Evolutionary conservation across 192 early-diverging fungal species (phyloP).

Genomic region (Rhizoclosmatium sp.): DNA sequence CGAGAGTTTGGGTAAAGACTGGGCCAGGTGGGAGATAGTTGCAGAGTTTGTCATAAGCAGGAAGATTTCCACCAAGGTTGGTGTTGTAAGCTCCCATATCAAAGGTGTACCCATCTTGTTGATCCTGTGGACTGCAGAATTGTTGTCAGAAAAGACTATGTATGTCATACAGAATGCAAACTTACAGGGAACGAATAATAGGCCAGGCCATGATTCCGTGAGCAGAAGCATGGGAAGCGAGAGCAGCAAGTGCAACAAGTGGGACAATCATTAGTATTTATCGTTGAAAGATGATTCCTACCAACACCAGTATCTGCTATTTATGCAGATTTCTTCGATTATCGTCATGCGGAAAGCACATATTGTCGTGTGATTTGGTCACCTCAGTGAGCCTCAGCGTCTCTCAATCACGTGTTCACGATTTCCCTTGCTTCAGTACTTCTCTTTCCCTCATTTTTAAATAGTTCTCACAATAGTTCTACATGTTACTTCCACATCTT

Average conservation of each 20-base stretch:
- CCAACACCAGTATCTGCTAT: not conserved
- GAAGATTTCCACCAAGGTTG: slow-evolving; percentile 16
- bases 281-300: not conserved
- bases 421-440: too few species aligned
- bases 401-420: too few species aligned
- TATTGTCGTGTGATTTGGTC: too few species aligned
- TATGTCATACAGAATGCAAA: not conserved
- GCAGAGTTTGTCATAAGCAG: slow-evolving; percentile 1
- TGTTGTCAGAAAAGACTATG: not conserved
- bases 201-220: slow-evolving; percentile 28
- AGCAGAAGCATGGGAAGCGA: slow-evolving; percentile 11
- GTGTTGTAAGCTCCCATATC: slow-evolving; percentile 15
- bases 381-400: too few species aligned
- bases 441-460: not conserved
- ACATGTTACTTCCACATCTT: not conserved
- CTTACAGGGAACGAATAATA: slow-evolving; percentile 2
- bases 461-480: not conserved
- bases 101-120: slow-evolving; percentile 28
- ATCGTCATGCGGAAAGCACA: too few species aligned
- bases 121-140: slow-evolving; percentile 12
- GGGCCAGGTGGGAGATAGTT: slow-evolving; percentile 23
- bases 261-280: not conserved
- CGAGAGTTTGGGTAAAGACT: slow-evolving; percentile 24
- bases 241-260: not conserved
- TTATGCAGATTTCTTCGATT: not conserved